These are phyloP conservation scores for Cupressus sempervirens DNA, from an alignment of 75 land plant genomes.

Conservation along the genomic window DNA sequence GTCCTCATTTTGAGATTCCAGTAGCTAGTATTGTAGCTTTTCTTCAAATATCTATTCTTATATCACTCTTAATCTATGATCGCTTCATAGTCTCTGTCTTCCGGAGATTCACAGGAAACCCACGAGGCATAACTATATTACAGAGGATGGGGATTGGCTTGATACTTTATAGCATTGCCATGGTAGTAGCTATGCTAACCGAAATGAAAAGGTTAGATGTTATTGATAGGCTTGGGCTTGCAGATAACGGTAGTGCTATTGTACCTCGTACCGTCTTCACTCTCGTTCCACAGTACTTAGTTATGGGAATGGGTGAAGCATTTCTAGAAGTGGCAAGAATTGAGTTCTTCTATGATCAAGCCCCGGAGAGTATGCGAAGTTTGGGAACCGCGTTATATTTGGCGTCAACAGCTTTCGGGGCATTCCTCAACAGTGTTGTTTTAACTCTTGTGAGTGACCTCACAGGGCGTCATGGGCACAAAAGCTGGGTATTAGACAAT, in stretches of 20 bases:
- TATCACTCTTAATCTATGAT: conserved; percentile 41
- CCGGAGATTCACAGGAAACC: neutral
- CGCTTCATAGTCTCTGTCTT: neutral
- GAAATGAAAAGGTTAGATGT: neutral
- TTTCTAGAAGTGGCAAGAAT: conserved; percentile 43
- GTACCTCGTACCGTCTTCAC: conserved; percentile 32
- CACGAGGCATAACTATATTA: neutral
- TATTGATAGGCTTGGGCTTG: neutral
- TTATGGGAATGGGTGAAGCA: conserved; percentile 30
- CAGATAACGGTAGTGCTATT: neutral
- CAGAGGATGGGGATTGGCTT: neutral
- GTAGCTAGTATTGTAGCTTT: conserved; percentile 46
- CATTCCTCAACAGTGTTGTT: conserved; percentile 30
- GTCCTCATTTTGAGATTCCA: conserved; percentile 42
- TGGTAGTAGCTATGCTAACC: conserved; percentile 15
- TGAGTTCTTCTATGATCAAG: conserved; percentile 37
- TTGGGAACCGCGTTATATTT: conserved; percentile 23
- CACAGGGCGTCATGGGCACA: conserved; percentile 19
- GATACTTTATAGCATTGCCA: neutral
- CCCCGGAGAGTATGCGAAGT: conserved; percentile 43
- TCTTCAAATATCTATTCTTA: conserved; percentile 33
- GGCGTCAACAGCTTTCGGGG: conserved; percentile 19
- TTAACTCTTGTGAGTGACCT: conserved; percentile 20
- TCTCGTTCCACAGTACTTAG: conserved; percentile 41
- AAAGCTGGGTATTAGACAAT: neutral